Conservation (phyloP, 129 eudicot genomes). For the Artemisia annua region DNA sequence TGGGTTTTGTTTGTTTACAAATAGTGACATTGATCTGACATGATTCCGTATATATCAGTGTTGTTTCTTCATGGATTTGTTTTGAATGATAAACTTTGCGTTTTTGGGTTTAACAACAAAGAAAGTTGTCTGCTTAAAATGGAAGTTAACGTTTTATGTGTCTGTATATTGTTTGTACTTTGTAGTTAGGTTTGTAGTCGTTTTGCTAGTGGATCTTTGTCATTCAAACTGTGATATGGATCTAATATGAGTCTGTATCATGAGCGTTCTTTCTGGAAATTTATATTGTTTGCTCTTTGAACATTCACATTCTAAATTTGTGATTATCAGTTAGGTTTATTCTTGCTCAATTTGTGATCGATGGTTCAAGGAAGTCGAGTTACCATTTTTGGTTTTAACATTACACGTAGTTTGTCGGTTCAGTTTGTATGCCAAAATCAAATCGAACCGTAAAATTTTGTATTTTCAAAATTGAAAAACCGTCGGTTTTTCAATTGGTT, state of each 20-base stretch:
- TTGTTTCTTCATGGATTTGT: background rate
- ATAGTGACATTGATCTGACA: background rate
- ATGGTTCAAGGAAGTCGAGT: background rate
- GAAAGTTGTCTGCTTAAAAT: background rate
- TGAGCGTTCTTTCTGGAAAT: background rate
- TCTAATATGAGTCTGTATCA: conserved; percentile 11
- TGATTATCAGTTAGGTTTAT: background rate
- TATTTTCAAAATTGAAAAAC: no score
- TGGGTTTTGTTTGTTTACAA: conserved; percentile 2
- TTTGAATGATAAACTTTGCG: background rate
- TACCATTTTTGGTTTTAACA: no score
- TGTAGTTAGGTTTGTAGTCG: conserved; percentile 7
- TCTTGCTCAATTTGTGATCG: background rate
- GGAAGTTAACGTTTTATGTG: background rate
- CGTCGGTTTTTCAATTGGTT: no score
- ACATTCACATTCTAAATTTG: conserved; percentile 12
- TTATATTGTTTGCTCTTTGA: background rate
- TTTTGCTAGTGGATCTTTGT: conserved; percentile 14
- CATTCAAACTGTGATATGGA: conserved; percentile 7
- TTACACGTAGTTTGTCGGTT: no score
- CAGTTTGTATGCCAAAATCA: no score
- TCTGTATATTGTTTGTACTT: conserved; percentile 8
- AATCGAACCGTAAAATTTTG: no score
- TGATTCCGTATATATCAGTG: background rate
- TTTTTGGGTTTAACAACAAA: background rate